A percentile compares a stretch with the other conserved stretches of the same genome.
Conservation (phyloP, 306 rosid genomes). For the Trifolium fragiferum region DNA sequence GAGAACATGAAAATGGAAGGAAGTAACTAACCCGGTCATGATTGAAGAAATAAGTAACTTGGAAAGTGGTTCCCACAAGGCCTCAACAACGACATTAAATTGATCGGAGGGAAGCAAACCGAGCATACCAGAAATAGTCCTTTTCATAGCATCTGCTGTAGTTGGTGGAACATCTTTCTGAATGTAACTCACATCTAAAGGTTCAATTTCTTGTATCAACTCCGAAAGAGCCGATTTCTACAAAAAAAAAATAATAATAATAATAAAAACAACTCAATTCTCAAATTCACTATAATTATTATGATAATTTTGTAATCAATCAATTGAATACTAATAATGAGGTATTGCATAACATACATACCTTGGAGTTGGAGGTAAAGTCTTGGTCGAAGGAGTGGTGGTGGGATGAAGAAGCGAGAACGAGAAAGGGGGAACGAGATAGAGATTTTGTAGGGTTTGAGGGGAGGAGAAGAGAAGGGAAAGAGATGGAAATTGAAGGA, state of each 20-base stretch:
- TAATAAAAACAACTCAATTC: background rate
- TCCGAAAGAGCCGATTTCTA: conserved; percentile 76
- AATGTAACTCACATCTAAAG: conserved; percentile 77
- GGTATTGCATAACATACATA: too few species aligned
- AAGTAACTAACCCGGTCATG: conserved; percentile 77
- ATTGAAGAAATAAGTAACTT: conserved; percentile 88
- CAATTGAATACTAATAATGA: too few species aligned
- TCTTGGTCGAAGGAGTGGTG: conserved; percentile 60
- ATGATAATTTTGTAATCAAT: background rate
- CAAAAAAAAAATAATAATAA: conserved; percentile 5
- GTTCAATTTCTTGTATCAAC: conserved; percentile 90
- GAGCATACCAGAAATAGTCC: conserved; percentile 93
- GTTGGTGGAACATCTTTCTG: conserved; percentile 90
- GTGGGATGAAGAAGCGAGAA: conserved; percentile 60
- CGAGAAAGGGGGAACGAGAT: conserved; percentile 38
- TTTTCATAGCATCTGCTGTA: conserved; percentile 93
- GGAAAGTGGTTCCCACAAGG: conserved; percentile 92
- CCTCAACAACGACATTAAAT: conserved; percentile 84
- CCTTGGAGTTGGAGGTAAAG: conserved; percentile 56
- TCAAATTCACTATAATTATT: conserved; percentile 3
- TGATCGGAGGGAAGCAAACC: conserved; percentile 95
- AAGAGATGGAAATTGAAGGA: conserved; percentile 6
- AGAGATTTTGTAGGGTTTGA: conserved; percentile 42
- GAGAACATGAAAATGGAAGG: background rate
- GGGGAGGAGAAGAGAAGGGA: conserved; percentile 40